Conservation (phyloP, 2,329 filamentous ascomycete species). For the Aspergillus brunneoviolaceus region DNA sequence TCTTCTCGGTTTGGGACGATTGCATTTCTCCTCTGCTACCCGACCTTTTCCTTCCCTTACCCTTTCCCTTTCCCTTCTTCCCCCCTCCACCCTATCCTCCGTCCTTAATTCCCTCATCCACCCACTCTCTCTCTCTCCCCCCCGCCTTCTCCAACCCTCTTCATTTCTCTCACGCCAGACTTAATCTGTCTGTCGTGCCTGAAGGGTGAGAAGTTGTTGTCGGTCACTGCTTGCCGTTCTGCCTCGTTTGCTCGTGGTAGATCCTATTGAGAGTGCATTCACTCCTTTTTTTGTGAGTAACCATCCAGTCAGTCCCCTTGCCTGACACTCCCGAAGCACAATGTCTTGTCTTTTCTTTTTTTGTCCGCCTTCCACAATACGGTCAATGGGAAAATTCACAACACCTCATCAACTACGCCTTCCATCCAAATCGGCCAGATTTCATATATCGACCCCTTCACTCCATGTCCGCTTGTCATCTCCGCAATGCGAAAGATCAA, state of each 20-base stretch:
- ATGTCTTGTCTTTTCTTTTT: constrained; percentile 9
- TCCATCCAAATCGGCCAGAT: not conserved
- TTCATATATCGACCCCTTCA: not conserved
- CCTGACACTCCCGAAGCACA: constrained; percentile 10
- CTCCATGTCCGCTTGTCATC: constrained; percentile 1
- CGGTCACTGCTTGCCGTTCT: constrained; percentile 18
- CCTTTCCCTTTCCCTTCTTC: constrained; percentile 22
- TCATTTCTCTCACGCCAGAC: constrained; percentile 22
- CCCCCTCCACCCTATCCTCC: constrained; percentile 18
- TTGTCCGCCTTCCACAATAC: not conserved
- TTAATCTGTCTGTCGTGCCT: constrained; percentile 23
- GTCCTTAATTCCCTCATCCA: constrained; percentile 27
- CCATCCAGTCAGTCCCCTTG: constrained; percentile 3
- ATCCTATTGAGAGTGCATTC: constrained; percentile 14
- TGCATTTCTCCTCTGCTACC: constrained; percentile 15
- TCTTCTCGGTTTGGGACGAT: not conserved
- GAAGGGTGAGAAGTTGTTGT: constrained; percentile 24
- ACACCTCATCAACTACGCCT: not conserved
- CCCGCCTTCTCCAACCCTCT: constrained; percentile 22
- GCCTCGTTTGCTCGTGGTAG: constrained; percentile 40
- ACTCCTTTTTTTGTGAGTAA: constrained; percentile 30
- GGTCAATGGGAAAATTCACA: not conserved
- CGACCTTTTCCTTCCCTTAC: constrained; percentile 20
- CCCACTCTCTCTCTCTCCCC: constrained; percentile 27
- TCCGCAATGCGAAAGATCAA: not conserved